A percentile compares a stretch with the other conserved stretches of the same genome.
Evolutionary conservation across 192 early-diverging fungal genomes (phyloP).

Genomic region (Podila epicladia): DNA sequence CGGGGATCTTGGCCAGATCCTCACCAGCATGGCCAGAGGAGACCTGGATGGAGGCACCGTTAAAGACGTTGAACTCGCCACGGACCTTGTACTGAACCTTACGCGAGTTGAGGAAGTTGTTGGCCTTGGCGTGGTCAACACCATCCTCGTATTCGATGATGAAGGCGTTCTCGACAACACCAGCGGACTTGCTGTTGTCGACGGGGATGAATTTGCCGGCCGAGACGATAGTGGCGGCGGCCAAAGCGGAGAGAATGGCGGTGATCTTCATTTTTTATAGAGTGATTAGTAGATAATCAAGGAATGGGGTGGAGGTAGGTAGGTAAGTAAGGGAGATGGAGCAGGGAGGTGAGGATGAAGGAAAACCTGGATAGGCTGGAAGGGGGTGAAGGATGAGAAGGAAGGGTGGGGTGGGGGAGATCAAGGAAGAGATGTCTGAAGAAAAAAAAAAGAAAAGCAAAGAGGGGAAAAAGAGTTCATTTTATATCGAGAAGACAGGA

Average conservation of each 20-base stretch:
- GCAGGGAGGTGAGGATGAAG: not conserved
- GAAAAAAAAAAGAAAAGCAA: not conserved
- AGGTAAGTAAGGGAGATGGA: not conserved
- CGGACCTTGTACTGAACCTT: conserved; percentile 2
- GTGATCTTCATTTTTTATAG: not conserved
- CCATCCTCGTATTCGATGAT: conserved; percentile 9
- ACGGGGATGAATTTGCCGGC: conserved; percentile 2
- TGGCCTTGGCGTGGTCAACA: conserved; percentile 2
- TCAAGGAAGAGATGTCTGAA: not conserved
- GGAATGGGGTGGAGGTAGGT: not conserved
- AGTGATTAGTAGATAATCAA: not conserved
- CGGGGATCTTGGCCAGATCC: conserved; percentile 14
- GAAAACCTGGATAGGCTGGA: not conserved
- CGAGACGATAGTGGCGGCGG: not conserved
- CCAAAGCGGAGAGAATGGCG: not conserved
- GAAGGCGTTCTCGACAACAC: conserved; percentile 1
- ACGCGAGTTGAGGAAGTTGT: conserved; percentile 3
- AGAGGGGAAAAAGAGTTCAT: not conserved
- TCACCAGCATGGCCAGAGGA: conserved; percentile 12
- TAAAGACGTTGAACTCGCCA: conserved; percentile 52
- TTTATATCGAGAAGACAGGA: not conserved
- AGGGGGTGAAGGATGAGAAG: not conserved
- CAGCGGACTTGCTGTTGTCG: not conserved
- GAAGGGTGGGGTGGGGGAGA: not conserved
- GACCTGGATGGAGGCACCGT: conserved; percentile 46